Evolutionary conservation across 306 rosid genomes (phyloP), one percentile per base, ranked within the genome.

Genomic region (Vigna hirtella): DNA sequence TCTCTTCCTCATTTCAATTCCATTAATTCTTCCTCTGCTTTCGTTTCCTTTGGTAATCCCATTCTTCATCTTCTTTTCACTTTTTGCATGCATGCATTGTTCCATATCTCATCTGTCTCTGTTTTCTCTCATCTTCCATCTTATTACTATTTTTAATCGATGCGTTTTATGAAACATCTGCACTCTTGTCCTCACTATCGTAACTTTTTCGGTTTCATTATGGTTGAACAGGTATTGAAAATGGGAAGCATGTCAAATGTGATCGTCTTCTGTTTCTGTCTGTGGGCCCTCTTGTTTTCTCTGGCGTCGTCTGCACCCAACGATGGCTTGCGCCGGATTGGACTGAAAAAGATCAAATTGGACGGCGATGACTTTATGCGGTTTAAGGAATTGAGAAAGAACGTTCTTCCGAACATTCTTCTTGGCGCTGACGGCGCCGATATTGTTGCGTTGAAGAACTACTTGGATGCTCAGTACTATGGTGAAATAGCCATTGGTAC

Each of bases 391-490:
- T 43, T 76, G 68, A 49, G 88, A 24, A 88, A 92, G 79, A 78
- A 87, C 69, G 73, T 20, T 78, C 69, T 73, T 32, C 76, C 22
- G 50, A 42, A 78, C 73, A 76, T 82, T 30, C 76, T 85, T 9
- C 89, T 86, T 28, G 84, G 78, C 12, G 22, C 66, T 5, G 72
- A 3, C 53, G 81, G 82, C 6, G 0, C 82, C 0, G 97, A 93
- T 78, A 70, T 91, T 76, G 91, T 95, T 58, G 74, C 77, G 0
- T 63, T 95, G 17, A 93, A 88, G 86, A 95, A 95, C 81, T 95
- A 89, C 83, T 53, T 95, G 89, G 97, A 95, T 85, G 98, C 99
- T 87, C 98, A 93, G 77, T 95, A 95, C 75, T 92, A 83, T 72
- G 99, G 99, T 67, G 99, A 93, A 79, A 91, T 95, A 26, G 69